Base-by-base conservation (phyloP, 2,329 filamentous ascomycete species). In the Trichophyton verrucosum region DNA sequence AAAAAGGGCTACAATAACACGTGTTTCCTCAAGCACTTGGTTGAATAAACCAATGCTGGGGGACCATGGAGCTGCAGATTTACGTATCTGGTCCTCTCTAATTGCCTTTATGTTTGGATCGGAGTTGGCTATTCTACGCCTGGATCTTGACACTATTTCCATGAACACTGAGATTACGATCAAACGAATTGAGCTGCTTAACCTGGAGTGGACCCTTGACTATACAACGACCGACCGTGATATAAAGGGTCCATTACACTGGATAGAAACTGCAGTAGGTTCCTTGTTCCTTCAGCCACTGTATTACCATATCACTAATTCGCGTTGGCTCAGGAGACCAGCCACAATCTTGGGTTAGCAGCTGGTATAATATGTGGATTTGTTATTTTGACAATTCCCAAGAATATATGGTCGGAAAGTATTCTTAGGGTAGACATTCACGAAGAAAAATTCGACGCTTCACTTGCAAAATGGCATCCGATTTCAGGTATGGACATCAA, bases 11-110 rank as follows among this genome's bases (percentile, higher is more conserved):
- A 67, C 67, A n/a, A 62, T 69, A 27, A 65, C 66, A 3, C 65
- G 67, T 17, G 62, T 75, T 27, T 66, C 69, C 1, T 72, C 69
- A 61, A 72, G 72, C 0, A 70, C 69, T 6, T 75, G 73, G 74
- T 3, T 59, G 53, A 68, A n/a, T 58, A 40, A 36, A 15, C 27
- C 17, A 17, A 27, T 11, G n/a, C 15, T 17, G 11, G 51, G 17
- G 3, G 15, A n/a, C n/a, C 9, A 2, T 9, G 13, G n/a, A 20
- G 5, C 24, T 17, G 30, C 27, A 5, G 51, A 11, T 17, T 7
- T 7, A 11, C 22, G 33, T n/a, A 27, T 55, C 33, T 55, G 51
- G 51, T 3, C 9, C 11, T 1, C 20, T 15, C 13, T 40, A 36
- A 58, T 74, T 46, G 73, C 69, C 6, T 63, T 68, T 9, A 60